Evolutionary conservation across 2,329 filamentous ascomycete genomes (phyloP).

Genomic region (Calonectria henricotiae): DNA sequence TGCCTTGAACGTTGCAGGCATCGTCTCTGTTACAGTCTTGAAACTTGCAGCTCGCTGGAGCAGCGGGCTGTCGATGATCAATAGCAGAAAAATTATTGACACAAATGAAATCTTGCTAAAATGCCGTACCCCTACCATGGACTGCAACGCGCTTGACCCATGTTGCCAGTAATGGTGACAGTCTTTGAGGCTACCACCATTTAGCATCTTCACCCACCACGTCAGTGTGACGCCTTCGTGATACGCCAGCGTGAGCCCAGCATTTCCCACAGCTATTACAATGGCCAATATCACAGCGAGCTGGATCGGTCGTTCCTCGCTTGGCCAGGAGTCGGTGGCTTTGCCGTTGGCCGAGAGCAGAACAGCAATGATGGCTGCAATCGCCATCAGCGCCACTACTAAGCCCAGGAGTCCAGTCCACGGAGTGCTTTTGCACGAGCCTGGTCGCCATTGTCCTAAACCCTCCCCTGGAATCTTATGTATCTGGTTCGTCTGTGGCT

Average conservation of each 20-base stretch:
- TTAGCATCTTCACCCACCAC: slow-evolving; percentile 29
- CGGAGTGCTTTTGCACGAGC: not conserved
- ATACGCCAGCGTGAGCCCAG: slow-evolving; percentile 11
- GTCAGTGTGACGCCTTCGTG: slow-evolving; percentile 17
- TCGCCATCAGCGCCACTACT: not conserved
- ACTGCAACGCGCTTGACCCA: slow-evolving; percentile 17
- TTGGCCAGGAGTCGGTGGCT: slow-evolving; percentile 11
- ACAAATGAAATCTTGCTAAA: slow-evolving; percentile 15
- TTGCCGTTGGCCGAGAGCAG: not conserved
- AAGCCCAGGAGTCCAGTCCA: slow-evolving; percentile 3
- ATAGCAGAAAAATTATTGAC: slow-evolving; percentile 3
- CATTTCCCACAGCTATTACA: slow-evolving; percentile 16
- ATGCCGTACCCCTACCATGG: not conserved
- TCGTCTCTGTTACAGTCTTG: not conserved
- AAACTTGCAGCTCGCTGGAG: slow-evolving; percentile 8
- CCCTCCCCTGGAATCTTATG: too few relatives aligned
- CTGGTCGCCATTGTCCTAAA: too few relatives aligned
- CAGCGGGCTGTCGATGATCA: not conserved
- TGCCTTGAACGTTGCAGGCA: not conserved
- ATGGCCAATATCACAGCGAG: slow-evolving; percentile 24
- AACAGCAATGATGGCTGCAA: slow-evolving; percentile 2
- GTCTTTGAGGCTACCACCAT: slow-evolving; percentile 19
- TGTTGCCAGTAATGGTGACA: slow-evolving; percentile 23
- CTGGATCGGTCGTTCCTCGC: slow-evolving; percentile 5
- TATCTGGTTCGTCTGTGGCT: too few relatives aligned